Percentiles rank a stretch among this genome's conserved stretches.
These are phyloP conservation scores for Domatiomyces catenatus DNA, from an alignment of 2,329 filamentous ascomycete genomes.

Conservation along the genomic window DNA sequence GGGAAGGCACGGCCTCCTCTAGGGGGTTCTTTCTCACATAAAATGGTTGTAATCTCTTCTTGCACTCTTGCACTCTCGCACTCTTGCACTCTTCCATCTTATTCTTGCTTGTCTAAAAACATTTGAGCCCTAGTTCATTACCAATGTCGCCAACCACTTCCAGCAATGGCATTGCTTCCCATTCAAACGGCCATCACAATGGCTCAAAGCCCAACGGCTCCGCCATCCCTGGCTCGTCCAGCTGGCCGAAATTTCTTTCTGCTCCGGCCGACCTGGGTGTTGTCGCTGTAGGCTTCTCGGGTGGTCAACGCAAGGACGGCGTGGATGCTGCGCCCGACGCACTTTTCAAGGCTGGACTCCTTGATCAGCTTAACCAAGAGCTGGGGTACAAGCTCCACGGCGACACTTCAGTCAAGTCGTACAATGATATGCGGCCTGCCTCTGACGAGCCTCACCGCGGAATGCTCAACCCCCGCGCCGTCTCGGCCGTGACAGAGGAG, in stretches of 20 bases:
- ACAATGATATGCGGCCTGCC: conserved; percentile 45
- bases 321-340: conserved; percentile 83
- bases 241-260: conserved; percentile 61
- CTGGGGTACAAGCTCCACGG: conserved; percentile 79
- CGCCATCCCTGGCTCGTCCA: conserved; percentile 39
- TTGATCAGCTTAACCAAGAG: conserved; percentile 67
- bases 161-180: conserved; percentile 3
- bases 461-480: conserved; percentile 87
- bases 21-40: not conserved
- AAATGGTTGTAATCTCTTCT: not conserved
- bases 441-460: conserved; percentile 42
- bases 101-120: conserved; percentile 1
- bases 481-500: conserved; percentile 67
- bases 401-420: conserved; percentile 67
- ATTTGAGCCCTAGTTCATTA: conserved; percentile 17
- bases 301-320: conserved; percentile 84
- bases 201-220: conserved; percentile 2
- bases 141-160: conserved; percentile 12
- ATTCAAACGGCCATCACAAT: conserved; percentile 3
- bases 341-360: conserved; percentile 74
- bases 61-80: not conserved
- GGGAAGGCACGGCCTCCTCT: not conserved
- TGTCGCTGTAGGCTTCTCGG: conserved; percentile 89
- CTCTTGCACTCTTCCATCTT: no score
- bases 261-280: conserved; percentile 69